Evolutionary conservation across 2,329 filamentous ascomycete species (phyloP).

Genomic region (Xylariales sp.): DNA sequence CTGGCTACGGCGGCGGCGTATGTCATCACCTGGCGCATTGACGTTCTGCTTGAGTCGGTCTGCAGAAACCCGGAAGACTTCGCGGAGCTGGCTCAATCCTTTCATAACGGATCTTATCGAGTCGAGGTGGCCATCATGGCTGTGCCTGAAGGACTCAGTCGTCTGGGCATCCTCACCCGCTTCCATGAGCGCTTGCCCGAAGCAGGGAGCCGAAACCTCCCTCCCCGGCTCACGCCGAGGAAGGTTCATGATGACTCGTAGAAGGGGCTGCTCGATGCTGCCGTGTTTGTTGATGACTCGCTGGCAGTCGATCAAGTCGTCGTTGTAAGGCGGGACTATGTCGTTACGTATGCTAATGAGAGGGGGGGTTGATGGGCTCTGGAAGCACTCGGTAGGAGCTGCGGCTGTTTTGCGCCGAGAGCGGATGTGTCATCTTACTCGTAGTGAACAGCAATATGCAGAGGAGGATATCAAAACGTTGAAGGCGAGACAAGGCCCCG

Average conservation of each 20-base stretch:
- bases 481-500: neutral
- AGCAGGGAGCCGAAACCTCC: conserved; percentile 29
- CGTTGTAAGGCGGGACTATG: conserved; percentile 33
- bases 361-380: conserved; percentile 8
- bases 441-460: neutral
- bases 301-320: conserved; percentile 30
- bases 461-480: neutral
- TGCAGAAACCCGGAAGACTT: conserved; percentile 40
- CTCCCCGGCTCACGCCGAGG: conserved; percentile 36
- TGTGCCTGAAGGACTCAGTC: conserved; percentile 35
- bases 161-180: conserved; percentile 37
- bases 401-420: neutral
- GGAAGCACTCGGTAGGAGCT: neutral
- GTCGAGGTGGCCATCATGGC: conserved; percentile 38
- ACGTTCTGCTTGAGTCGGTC: conserved; percentile 40
- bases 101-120: conserved; percentile 29
- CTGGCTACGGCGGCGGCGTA: conserved; percentile 33
- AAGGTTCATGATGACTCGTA: conserved; percentile 43
- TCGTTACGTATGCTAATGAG: conserved; percentile 28
- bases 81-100: conserved; percentile 28
- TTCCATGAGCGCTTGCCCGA: conserved; percentile 33
- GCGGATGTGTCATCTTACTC: neutral
- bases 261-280: conserved; percentile 31
- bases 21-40: conserved; percentile 25
- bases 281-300: conserved; percentile 30